Evolutionary conservation across 2,329 filamentous ascomycete genomes (phyloP).

Genomic region (Pseudocercospora pini-densiflorae): DNA sequence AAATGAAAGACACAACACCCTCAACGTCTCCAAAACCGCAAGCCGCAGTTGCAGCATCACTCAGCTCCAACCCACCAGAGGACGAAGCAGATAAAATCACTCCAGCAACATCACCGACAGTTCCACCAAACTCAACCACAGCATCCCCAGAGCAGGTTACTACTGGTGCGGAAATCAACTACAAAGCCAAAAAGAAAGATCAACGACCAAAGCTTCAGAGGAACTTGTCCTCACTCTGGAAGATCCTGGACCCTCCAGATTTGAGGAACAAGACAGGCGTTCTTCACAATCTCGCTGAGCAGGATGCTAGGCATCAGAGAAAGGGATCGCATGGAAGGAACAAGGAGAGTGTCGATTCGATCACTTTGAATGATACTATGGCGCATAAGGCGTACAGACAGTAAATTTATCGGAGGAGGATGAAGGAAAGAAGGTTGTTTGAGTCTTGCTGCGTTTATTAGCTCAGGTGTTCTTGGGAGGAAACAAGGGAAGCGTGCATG

Average conservation of each 20-base stretch:
- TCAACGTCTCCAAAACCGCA: background rate
- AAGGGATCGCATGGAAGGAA: background rate
- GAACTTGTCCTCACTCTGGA: slow-evolving; percentile 22
- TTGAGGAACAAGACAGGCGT: slow-evolving; percentile 20
- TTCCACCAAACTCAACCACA: background rate
- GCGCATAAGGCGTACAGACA: background rate
- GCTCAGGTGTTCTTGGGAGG: background rate
- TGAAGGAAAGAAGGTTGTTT: background rate
- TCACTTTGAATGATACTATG: background rate
- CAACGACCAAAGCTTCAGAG: slow-evolving; percentile 21
- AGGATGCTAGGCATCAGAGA: background rate
- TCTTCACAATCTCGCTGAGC: slow-evolving; percentile 20
- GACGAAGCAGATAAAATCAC: background rate
- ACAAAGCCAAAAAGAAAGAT: slow-evolving; percentile 8
- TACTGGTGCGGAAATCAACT: background rate
- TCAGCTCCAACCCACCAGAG: background rate
- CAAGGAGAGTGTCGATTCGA: background rate
- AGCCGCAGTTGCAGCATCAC: background rate
- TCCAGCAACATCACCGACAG: background rate
- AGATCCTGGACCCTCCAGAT: slow-evolving; percentile 24
- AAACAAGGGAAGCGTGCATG: background rate
- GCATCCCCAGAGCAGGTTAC: background rate
- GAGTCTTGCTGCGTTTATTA: background rate
- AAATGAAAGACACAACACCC: slow-evolving; percentile 6
- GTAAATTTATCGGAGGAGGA: background rate